phyloP scores from a whole-genome alignment of 1,284 basidiomycete species.

The Sutorius eximius region DNA sequence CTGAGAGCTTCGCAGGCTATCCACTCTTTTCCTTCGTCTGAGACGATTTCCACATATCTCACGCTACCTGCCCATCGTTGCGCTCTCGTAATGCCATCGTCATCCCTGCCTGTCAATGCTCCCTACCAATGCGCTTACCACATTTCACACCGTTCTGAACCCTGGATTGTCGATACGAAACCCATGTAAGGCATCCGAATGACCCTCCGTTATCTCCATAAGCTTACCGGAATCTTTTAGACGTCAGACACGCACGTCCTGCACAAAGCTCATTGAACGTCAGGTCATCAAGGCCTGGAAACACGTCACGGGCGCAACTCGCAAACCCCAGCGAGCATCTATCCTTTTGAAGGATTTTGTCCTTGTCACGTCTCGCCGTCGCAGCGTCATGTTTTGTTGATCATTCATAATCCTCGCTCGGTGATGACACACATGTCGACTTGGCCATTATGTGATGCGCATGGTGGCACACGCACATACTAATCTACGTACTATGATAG shows the following conservation, averaged over 20 bases:
- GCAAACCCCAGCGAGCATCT: conserved; percentile 51
- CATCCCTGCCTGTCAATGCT: conserved; percentile 5
- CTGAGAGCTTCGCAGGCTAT: conserved; percentile 22
- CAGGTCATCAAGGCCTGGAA: conserved; percentile 62
- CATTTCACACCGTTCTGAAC: conserved; percentile 18
- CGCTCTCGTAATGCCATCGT: conserved; percentile 13
- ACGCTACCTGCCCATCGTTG: not conserved
- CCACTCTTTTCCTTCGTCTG: conserved; percentile 32
- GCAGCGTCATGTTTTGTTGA: conserved; percentile 42
- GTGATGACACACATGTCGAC: conserved; percentile 9
- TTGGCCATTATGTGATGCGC: not conserved
- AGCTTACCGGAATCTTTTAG: conserved; percentile 12
- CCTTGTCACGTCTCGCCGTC: conserved; percentile 54
- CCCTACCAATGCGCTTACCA: conserved; percentile 14
- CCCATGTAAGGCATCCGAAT: conserved; percentile 23
- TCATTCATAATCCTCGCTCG: not conserved
- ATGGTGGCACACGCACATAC: conserved; percentile 13
- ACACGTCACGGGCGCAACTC: conserved; percentile 51
- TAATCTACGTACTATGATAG: conserved; percentile 3
- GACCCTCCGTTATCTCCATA: not conserved
- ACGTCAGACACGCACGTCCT: conserved; percentile 33
- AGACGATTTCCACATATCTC: conserved; percentile 19
- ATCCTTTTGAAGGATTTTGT: conserved; percentile 60
- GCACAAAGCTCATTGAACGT: conserved; percentile 54
- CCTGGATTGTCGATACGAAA: conserved; percentile 28